Percentiles rank a stretch among this genome's conserved stretches.
Conservation (phyloP, 1,139 yeast species). For the Zygosaccharomyces pseudobailii region DNA sequence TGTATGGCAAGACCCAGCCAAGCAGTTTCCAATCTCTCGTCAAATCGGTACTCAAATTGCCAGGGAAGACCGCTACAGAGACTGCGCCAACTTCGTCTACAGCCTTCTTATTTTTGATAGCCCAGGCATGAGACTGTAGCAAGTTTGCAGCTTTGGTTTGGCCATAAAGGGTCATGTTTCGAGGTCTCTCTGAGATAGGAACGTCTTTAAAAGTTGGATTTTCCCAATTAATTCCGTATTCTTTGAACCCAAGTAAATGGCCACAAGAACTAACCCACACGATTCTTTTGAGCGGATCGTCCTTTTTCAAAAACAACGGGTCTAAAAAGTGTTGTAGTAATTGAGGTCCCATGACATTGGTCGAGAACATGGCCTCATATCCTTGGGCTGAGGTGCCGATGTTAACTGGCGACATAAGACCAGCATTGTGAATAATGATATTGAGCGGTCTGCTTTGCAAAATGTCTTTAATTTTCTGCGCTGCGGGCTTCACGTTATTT, state of each 20-base stretch:
- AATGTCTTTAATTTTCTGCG: conserved; percentile 30
- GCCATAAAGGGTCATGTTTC: conserved; percentile 30
- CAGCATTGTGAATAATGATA: conserved; percentile 49
- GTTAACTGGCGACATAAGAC: conserved; percentile 43
- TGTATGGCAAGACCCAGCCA: conserved; percentile 8
- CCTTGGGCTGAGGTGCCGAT: conserved; percentile 40
- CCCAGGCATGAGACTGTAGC: conserved; percentile 43
- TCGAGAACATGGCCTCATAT: conserved; percentile 45
- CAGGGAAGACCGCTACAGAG: conserved; percentile 46
- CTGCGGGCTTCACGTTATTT: conserved; percentile 41
- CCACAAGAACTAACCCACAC: conserved; percentile 47
- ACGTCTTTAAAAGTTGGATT: conserved; percentile 33
- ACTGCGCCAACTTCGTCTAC: conserved; percentile 34
- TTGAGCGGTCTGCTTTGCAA: conserved; percentile 33
- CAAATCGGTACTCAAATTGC: conserved; percentile 41
- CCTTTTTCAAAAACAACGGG: conserved; percentile 37
- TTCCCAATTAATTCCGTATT: conserved; percentile 42
- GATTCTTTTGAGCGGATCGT: conserved; percentile 35
- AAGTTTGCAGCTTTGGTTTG: conserved; percentile 47
- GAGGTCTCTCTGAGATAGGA: conserved; percentile 27
- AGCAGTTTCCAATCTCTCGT: conserved; percentile 33
- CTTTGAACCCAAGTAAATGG: conserved; percentile 36
- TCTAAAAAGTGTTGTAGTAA: conserved; percentile 44
- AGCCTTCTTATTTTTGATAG: conserved; percentile 35
- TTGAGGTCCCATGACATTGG: conserved; percentile 48